phyloP scores from a whole-genome alignment of 768 basidiomycete species.

The Steccherinum ochraceum region DNA sequence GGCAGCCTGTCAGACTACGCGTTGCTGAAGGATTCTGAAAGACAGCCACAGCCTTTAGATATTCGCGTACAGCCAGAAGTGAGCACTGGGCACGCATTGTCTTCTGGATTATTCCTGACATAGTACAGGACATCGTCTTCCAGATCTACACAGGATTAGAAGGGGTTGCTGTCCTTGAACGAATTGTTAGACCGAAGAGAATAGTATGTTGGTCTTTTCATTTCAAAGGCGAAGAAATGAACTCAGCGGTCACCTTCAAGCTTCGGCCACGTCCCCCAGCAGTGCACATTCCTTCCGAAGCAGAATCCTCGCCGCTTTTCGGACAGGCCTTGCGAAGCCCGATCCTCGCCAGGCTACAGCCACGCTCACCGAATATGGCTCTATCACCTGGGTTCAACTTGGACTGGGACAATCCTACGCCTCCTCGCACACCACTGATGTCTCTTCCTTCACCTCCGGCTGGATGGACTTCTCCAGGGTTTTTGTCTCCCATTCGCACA shows the following conservation, averaged over 20 bases:
- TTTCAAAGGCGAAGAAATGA: neutral
- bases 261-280: neutral
- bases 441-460: neutral
- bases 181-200: neutral
- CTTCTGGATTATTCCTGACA: neutral
- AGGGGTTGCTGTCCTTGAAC: neutral
- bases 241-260: no score
- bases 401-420: neutral
- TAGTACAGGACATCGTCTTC: neutral
- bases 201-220: neutral
- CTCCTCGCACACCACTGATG: neutral
- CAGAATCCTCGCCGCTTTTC: neutral
- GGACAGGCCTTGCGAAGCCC: neutral
- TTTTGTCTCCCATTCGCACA: neutral
- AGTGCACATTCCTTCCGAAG: neutral
- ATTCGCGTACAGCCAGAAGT: neutral
- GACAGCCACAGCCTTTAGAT: neutral
- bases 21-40: neutral
- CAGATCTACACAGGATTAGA: neutral
- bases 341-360: neutral
- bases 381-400: neutral
- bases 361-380: neutral
- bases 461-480: neutral
- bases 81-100: neutral
- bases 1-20: neutral